Base-by-base conservation (phyloP, 1,284 basidiomycete species). In the Pterulicium gracile region DNA sequence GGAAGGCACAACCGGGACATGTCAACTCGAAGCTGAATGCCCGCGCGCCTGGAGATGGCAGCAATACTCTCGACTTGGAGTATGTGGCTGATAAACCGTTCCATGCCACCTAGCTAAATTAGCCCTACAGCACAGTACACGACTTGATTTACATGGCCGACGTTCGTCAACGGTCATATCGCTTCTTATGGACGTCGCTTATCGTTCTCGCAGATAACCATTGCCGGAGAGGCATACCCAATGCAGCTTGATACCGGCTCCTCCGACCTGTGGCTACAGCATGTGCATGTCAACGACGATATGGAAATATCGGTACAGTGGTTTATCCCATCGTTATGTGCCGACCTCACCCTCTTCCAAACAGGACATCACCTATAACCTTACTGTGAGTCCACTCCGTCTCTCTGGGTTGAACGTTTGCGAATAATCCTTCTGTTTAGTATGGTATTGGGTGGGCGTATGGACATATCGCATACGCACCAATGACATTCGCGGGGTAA, bases 201-300 rank as follows among this genome's bases (percentile, higher is more conserved):
- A 43, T 47, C 24, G 43, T 23, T 44, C 49, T 43, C 21, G 13
- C 40, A 42, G 18, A 19, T 22, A 24, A 35, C n/a, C 34, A 45
- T 45, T 39, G 36, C 5, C 4, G 36, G 36, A 4, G 41, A 21
- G 85, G 81, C 68, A 13, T 83, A 81, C 58, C 63, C 70, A 40
- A 72, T 88, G 4, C 86, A 88, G 60, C 65, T 89, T 41, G 86
- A 89, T 61, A 88, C 85, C 0, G 86, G 86, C 47, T 88, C 85
- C 10, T 86, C 75, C 49, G 86, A 89, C 62, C 68, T 89, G n/a
- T 88, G 86, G 79, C 68, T 88, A 44, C 69, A 77, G 55, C 73
- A 73, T 19, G 43, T 39, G n/a, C 42, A 17, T 5, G 12, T 10
- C 13, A 5, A 12, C 5, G 20, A 43, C 42, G 23, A 4, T 23